Evolutionary conservation across 345 rosid species (phyloP).

Genomic region (Salix koriyanagi): DNA sequence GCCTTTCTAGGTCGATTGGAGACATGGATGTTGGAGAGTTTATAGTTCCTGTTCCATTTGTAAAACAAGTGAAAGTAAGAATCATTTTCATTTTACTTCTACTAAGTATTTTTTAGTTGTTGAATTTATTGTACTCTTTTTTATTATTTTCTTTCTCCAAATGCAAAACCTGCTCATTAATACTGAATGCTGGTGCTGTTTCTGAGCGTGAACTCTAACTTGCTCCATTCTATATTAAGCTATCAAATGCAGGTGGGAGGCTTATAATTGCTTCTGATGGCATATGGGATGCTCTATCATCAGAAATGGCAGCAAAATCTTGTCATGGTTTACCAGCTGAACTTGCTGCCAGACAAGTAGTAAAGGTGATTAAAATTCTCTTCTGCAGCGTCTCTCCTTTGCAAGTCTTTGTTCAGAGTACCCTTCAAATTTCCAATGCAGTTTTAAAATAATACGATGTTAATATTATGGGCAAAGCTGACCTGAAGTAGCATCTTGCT

Average conservation of each 20-base stretch:
- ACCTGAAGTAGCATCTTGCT: neutral
- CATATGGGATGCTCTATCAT: conserved; percentile 83
- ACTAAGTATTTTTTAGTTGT: neutral
- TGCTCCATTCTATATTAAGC: conserved; percentile 31
- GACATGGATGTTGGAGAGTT: conserved; percentile 94
- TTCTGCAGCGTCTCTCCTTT: neutral
- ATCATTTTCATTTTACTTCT: neutral
- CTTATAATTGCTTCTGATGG: conserved; percentile 94
- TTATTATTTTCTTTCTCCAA: neutral
- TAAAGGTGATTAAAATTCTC: conserved; percentile 53
- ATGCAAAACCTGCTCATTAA: neutral
- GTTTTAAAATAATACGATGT: neutral
- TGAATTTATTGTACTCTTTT: neutral
- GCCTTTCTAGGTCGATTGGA: conserved; percentile 92
- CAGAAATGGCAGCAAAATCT: conserved; percentile 65
- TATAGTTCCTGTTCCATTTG: conserved; percentile 82
- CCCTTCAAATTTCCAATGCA: neutral
- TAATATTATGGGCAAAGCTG: neutral
- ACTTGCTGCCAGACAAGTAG: conserved; percentile 87
- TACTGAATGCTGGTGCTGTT: neutral
- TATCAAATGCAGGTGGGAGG: conserved; percentile 79
- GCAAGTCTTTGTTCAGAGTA: conserved; percentile 3
- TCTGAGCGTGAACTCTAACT: conserved; percentile 12
- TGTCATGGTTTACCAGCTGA: conserved; percentile 82
- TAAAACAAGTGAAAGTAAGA: conserved; percentile 85